Base-by-base conservation (phyloP, 306 rosid species). In the Myrica gale region DNA sequence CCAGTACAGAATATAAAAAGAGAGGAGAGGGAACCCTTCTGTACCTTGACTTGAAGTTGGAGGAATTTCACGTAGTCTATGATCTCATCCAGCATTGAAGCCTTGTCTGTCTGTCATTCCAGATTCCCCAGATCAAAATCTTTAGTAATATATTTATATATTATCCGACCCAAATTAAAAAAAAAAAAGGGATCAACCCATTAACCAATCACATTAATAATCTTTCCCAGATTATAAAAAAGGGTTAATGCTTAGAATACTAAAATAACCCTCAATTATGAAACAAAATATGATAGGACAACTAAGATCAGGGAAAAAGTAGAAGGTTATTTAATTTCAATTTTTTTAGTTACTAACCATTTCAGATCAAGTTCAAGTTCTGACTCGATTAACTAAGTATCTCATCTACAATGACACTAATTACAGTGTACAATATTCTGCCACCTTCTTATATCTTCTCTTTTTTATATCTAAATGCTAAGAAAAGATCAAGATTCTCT, bases 51-150 rank as follows among this genome's bases (percentile, higher is more conserved):
- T 89, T 96, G 99, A 73, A 96, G 93, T 84, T 96, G 99, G 20
- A 96, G 90, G 81, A 96, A 96, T 80, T 90, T 96, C 9, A 96
- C 99, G 84, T 96, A 96, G 70, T 92, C 99, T 53, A 96, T 96
- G 79, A 96, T 96, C 96, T 96, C 99, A 81, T 96, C 99, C 71
- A 96, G 89, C 99, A 96, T 96, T 71, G 99, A 96, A 75, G 99
- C 97, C 79, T 96, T 96, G 69, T 96, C 99, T 75, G 99, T 89
- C 99, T 96, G 97, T 79, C 87, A 87, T 80, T 82, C 84, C 89
- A 81, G 58, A 75, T 76, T 71, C 55, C 77, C 58, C 37, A 61
- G 44, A 61, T 61, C 68, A 68, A 9, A 5, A 68, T 8, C 19
- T 67, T 67, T 4, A 43, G 42, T 26, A 12, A 68, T 19, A 43